A percentile compares a stretch with the other conserved stretches of the same genome.
These are phyloP conservation scores for Omphalotus olearius DNA, from an alignment of 1,284 basidiomycete species.

Conservation along the genomic window DNA sequence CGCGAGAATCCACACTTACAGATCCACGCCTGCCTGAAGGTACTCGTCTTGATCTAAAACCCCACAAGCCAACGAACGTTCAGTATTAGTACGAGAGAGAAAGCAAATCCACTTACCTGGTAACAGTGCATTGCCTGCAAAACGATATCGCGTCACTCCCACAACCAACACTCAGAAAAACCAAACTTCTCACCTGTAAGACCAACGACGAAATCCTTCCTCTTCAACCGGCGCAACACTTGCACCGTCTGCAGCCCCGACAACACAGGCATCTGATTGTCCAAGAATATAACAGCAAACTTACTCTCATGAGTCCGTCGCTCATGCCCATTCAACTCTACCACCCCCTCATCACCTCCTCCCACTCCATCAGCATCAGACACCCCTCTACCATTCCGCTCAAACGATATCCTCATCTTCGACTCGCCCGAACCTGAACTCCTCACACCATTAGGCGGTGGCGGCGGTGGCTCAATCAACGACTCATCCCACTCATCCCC, in stretches of 20 bases:
- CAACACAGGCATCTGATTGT: constrained; percentile 71
- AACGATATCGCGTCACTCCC: constrained; percentile 18
- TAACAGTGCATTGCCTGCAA: constrained; percentile 58
- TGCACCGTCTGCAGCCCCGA: constrained; percentile 59
- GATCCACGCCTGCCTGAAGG: constrained; percentile 57
- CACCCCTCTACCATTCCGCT: too few species aligned
- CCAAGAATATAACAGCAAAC: constrained; percentile 51
- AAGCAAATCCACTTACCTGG: constrained; percentile 27
- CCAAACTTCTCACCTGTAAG: constrained; percentile 41
- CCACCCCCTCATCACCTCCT: too few species aligned
- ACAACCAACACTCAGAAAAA: not conserved
- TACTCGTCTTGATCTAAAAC: constrained; percentile 40
- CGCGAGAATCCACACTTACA: constrained; percentile 33
- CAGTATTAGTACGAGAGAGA: not conserved
- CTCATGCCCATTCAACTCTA: too few species aligned
- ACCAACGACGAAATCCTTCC: constrained; percentile 60
- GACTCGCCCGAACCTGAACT: not conserved
- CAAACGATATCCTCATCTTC: too few species aligned
- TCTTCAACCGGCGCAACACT: constrained; percentile 51
- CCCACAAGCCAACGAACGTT: not conserved
- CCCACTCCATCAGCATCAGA: too few species aligned
- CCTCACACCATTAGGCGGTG: not conserved
- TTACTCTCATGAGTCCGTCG: not conserved
- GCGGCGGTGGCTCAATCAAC: constrained; percentile 1
- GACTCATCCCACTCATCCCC: constrained; percentile 18